A percentile compares a stretch with the other conserved stretches of the same genome.
Evolutionary conservation across 805 yeast species (phyloP).

Genomic region (Pichia rugopelliculosa): DNA sequence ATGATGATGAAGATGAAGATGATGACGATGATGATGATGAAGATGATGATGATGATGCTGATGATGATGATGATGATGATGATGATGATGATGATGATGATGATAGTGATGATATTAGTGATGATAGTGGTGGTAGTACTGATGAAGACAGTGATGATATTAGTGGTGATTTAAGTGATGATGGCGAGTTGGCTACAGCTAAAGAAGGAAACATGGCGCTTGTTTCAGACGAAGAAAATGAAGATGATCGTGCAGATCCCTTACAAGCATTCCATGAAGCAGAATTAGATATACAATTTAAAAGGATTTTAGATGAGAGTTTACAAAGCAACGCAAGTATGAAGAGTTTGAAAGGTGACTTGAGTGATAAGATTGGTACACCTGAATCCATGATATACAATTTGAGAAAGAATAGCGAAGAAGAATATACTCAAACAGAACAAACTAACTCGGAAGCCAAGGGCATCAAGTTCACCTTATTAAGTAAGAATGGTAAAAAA

Average conservation of each 20-base stretch:
- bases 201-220: constrained; percentile 13
- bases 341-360: background rate
- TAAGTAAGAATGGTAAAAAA: constrained; percentile 48
- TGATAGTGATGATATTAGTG: constrained; percentile 25
- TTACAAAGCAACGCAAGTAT: constrained; percentile 28
- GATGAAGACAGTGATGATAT: too few species aligned
- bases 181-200: constrained; percentile 5
- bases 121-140: too few species aligned
- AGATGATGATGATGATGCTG: constrained; percentile 14
- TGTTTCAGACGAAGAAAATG: constrained; percentile 18
- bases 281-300: constrained; percentile 48
- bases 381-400: constrained; percentile 24
- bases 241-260: constrained; percentile 20
- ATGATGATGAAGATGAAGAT: constrained; percentile 21
- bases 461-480: constrained; percentile 36
- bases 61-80: constrained; percentile 12
- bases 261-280: constrained; percentile 16
- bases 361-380: constrained; percentile 24
- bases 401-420: constrained; percentile 20
- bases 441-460: background rate
- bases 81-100: constrained; percentile 21
- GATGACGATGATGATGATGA: constrained; percentile 15
- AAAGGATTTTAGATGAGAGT: constrained; percentile 27
- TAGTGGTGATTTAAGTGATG: too few species aligned
- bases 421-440: background rate